phyloP scores from a whole-genome alignment of 257 asterid genomes.

The Solanum microdontum region DNA sequence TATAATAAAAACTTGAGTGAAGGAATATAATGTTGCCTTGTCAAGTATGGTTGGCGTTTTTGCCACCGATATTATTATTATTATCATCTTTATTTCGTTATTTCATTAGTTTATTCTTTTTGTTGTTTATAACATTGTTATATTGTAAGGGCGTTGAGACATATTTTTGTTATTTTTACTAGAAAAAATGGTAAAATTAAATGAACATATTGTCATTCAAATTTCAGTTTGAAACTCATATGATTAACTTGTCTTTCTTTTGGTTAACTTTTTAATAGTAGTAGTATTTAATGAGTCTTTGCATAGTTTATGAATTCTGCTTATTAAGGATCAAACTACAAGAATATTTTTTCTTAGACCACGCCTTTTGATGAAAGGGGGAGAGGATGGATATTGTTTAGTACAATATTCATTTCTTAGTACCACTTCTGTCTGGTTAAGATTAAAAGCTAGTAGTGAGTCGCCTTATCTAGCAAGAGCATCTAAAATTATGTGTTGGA shows the following conservation, averaged over 20 bases:
- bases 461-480: background rate
- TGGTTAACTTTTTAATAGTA: background rate
- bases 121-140: background rate
- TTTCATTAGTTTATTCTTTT: background rate
- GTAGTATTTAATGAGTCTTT: background rate
- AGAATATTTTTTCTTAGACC: background rate
- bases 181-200: background rate
- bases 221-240: background rate
- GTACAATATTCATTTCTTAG: background rate
- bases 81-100: background rate
- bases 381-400: background rate
- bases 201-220: background rate
- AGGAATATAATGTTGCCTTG: background rate
- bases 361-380: background rate
- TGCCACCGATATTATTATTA: background rate
- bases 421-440: background rate
- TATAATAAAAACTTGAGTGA: background rate
- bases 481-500: background rate
- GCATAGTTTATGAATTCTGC: background rate
- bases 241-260: background rate
- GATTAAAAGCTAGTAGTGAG: background rate
- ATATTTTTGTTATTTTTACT: background rate
- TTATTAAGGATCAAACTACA: background rate
- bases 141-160: background rate
- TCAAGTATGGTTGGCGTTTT: background rate